Evolutionary conservation across 2,329 filamentous ascomycete species (phyloP), one percentile per base, ranked within the genome.

Genomic region (Chrysoporthe deuterocubensis): DNA sequence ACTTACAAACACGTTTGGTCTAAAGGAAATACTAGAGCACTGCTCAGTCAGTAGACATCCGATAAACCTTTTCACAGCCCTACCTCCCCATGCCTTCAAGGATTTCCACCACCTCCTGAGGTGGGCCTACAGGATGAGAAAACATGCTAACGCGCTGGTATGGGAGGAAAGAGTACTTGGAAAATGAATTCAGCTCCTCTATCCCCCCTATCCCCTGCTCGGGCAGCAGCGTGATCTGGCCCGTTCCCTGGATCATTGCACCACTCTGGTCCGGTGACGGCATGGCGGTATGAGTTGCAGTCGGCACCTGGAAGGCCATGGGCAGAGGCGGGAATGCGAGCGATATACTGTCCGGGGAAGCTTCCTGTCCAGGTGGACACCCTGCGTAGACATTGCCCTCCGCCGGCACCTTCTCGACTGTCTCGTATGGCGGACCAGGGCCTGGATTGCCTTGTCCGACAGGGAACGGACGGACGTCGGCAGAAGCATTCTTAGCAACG

Each of bases 251-350:
- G 5, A 46, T 14, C 18, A 52, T 9, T 18, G 21, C 48, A 32
- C 16, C 26, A 52, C 26, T 26, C 26, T 52, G 48, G 18, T n/a
- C 18, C 9, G 48, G 11, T 7, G 48, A 21, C 6, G 6, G 48
- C 48, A 52, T 52, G 48, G 16, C 21, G 5, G 6, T 6, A 74
- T 76, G 74, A 71, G 74, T 4, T 67, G 72, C 42, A 65, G 61
- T 34, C 32, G 62, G 71, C 11, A 69, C 71, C 61, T 76, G 75
- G 59, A 78, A 77, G 4, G 75, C 71, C 8, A 74, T 44, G 0
- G 77, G 76, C 6, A 78, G 63, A 0, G 77, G 77, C 14, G 76
- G 77, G 44, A 78, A 78, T 3, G 77, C 77, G 9, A 78, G 67
- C 3, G 76, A 75, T 43, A 78, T 75, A 61, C 71, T 75, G 46